Evolutionary conservation across 208 protist genomes (phyloP).

Genomic region (Trypanosomatidae sp.): DNA sequence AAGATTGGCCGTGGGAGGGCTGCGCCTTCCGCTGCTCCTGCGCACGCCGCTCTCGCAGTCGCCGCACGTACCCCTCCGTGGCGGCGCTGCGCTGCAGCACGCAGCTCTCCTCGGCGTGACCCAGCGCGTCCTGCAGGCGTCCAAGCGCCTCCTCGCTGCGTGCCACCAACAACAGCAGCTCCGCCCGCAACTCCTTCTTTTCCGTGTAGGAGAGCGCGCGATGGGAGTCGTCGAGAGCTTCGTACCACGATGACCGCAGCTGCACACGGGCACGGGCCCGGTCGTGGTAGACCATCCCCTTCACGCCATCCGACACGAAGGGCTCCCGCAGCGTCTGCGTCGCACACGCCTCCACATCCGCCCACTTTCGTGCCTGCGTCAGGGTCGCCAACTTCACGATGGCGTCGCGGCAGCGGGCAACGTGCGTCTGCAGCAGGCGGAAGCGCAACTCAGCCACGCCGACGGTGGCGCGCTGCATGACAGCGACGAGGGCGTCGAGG

Average conservation of each 20-base stretch:
- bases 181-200: slow-evolving; percentile 11
- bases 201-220: slow-evolving; percentile 38
- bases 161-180: slow-evolving; percentile 41
- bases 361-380: background rate
- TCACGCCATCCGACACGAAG: slow-evolving; percentile 30
- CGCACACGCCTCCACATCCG: background rate
- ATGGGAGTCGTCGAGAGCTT: slow-evolving; percentile 53
- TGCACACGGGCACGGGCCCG: slow-evolving; percentile 44
- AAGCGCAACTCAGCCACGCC: slow-evolving; percentile 38
- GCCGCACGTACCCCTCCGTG: slow-evolving; percentile 12
- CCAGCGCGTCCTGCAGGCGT: slow-evolving; percentile 48
- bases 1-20: no score
- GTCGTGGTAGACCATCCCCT: slow-evolving; percentile 16
- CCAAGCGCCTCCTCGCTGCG: slow-evolving; percentile 57
- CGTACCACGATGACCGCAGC: slow-evolving; percentile 42
- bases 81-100: slow-evolving; percentile 13
- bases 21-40: slow-evolving; percentile 25
- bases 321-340: slow-evolving; percentile 6
- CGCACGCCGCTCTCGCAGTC: slow-evolving; percentile 17
- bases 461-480: slow-evolving; percentile 21
- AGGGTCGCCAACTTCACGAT: slow-evolving; percentile 11
- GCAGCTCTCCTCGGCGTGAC: slow-evolving; percentile 36
- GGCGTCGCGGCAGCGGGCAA: slow-evolving; percentile 17
- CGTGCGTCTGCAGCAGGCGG: slow-evolving; percentile 31
- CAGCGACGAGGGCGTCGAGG: slow-evolving; percentile 29